These are phyloP conservation scores for Truncatella angustata DNA, from an alignment of 2,329 filamentous ascomycete species.

Conservation along the genomic window DNA sequence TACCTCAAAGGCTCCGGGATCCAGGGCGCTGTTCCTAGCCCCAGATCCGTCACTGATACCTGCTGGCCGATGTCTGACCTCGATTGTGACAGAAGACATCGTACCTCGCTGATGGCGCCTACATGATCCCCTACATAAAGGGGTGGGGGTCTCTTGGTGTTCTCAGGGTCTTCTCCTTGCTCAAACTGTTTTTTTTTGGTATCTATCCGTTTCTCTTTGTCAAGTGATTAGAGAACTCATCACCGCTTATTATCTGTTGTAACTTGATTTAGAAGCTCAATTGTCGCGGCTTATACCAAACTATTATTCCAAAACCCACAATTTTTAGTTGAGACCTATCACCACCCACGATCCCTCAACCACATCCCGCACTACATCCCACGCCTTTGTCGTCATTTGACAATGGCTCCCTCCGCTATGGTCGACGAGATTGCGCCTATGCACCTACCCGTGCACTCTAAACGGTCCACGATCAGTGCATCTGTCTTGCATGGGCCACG, in stretches of 20 bases:
- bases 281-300: background rate
- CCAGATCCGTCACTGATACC: conserved; percentile 11
- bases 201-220: background rate
- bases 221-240: background rate
- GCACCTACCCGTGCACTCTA: conserved; percentile 42
- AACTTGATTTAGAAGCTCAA: background rate
- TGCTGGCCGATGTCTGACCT: conserved; percentile 11
- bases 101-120: conserved; percentile 9
- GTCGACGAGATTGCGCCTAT: conserved; percentile 38
- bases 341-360: conserved; percentile 11
- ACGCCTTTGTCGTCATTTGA: conserved; percentile 28
- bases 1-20: conserved; percentile 11
- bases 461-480: conserved; percentile 46
- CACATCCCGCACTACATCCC: conserved; percentile 33
- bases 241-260: background rate
- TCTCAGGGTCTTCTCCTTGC: background rate
- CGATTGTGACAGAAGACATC: conserved; percentile 12
- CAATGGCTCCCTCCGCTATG: conserved; percentile 51
- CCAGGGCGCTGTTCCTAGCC: conserved; percentile 16
- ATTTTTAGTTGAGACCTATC: background rate
- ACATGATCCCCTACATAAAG: conserved; percentile 18
- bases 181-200: background rate
- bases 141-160: conserved; percentile 16
- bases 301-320: background rate
- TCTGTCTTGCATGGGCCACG: conserved; percentile 57